phyloP scores from a whole-genome alignment of 371 early-diverging fungal species.

The Cladochytrium tenue region DNA sequence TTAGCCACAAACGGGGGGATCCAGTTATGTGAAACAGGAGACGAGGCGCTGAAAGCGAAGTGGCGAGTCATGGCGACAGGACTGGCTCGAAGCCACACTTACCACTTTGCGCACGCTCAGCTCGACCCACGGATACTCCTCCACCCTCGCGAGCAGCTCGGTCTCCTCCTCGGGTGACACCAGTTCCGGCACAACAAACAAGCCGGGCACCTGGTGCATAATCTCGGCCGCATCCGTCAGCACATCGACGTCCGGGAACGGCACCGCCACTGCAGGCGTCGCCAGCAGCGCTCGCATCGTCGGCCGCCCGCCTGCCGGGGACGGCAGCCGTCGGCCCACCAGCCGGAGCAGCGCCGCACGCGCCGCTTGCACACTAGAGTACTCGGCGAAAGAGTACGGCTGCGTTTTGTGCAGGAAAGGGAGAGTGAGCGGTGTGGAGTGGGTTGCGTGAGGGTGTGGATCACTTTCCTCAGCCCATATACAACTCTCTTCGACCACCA shows the following conservation, averaged over 20 bases:
- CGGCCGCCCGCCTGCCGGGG: background rate
- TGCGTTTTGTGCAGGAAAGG: background rate
- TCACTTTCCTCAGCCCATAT: too few species aligned
- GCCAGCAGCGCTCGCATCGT: background rate
- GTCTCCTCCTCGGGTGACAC: conserved; percentile 35
- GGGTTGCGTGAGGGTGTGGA: too few species aligned
- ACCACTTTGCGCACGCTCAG: conserved; percentile 42
- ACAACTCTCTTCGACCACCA: too few species aligned
- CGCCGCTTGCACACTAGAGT: background rate
- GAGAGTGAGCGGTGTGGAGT: too few species aligned
- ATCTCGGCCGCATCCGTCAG: conserved; percentile 17
- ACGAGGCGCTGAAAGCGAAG: too few species aligned
- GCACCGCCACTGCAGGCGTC: background rate
- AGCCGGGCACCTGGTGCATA: conserved; percentile 30
- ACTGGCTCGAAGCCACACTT: too few species aligned
- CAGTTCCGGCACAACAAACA: conserved; percentile 38
- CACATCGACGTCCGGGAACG: conserved; percentile 4
- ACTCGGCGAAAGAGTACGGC: background rate
- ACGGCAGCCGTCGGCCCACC: background rate
- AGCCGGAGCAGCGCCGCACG: background rate
- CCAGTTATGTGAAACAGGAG: too few species aligned
- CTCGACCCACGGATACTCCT: conserved; percentile 30
- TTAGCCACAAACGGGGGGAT: too few species aligned
- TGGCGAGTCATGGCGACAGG: too few species aligned
- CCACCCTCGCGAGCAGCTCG: conserved; percentile 13